Evolutionary conservation across 305 asterid species (phyloP).

Genomic region (Ilex paraguariensis): DNA sequence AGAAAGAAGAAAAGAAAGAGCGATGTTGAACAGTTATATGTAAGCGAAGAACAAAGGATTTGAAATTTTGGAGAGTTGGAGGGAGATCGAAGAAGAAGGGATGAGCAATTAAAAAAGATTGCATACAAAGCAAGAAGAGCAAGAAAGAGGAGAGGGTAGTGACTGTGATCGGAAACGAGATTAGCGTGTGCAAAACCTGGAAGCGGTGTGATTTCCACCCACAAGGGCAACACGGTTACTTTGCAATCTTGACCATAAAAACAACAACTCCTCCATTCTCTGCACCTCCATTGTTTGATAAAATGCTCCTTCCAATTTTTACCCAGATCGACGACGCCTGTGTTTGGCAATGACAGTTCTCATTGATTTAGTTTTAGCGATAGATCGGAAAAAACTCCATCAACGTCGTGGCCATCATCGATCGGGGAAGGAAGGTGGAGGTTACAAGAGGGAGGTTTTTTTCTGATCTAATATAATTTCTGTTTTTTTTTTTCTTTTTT

Average conservation of each 20-base stretch:
- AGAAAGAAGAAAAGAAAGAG: not conserved
- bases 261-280: conserved; percentile 27
- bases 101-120: not conserved
- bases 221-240: conserved; percentile 32
- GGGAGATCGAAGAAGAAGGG: not conserved
- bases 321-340: conserved; percentile 18
- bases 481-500: not conserved
- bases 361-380: conserved; percentile 2
- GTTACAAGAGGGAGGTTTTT: not conserved
- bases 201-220: conserved; percentile 52
- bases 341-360: not conserved
- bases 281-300: conserved; percentile 29
- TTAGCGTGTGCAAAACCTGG: conserved; percentile 51
- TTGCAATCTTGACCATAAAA: conserved; percentile 22
- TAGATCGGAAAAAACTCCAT: conserved; percentile 5
- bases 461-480: not conserved
- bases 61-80: not conserved
- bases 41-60: not conserved
- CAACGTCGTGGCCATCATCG: conserved; percentile 4
- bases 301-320: conserved; percentile 14
- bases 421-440: conserved; percentile 16
- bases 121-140: not conserved
- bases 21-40: not conserved
- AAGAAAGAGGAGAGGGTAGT: not conserved
- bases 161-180: not conserved